phyloP scores from a whole-genome alignment of 805 yeast species.

The Candida schatavii region DNA sequence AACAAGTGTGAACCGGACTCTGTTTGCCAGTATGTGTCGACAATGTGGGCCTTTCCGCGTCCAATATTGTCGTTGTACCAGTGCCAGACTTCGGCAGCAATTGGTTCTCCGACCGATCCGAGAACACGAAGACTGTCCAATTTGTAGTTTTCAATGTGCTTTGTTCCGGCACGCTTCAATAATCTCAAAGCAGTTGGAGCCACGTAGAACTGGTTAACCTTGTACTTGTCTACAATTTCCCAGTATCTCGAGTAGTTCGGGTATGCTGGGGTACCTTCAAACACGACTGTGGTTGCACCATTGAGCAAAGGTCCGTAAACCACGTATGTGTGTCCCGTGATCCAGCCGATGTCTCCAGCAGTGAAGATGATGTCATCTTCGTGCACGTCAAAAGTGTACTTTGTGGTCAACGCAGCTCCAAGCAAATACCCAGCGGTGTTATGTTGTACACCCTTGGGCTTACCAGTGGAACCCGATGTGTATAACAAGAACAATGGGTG shows the following conservation, averaged over 20 bases:
- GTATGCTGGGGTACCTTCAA: conserved; percentile 97
- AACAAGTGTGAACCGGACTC: conserved; percentile 96
- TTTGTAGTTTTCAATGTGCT: conserved; percentile 75
- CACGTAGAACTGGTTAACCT: conserved; percentile 93
- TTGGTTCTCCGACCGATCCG: conserved; percentile 99
- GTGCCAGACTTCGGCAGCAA: conserved; percentile 97
- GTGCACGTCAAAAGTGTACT: conserved; percentile 91
- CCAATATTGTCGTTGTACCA: conserved; percentile 96
- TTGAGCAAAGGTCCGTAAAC: conserved; percentile 85
- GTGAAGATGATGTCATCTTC: conserved; percentile 86
- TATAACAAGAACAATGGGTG: conserved; percentile 94
- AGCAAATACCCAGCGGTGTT: conserved; percentile 91
- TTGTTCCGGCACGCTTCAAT: conserved; percentile 84
- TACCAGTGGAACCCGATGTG: conserved; percentile 97
- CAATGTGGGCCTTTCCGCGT: conserved; percentile 80
- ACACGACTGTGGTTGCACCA: conserved; percentile 90
- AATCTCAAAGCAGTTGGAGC: conserved; percentile 98
- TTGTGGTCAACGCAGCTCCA: conserved; percentile 89
- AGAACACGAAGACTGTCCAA: conserved; percentile 83
- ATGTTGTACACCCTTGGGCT: conserved; percentile 98
- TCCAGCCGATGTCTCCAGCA: conserved; percentile 99
- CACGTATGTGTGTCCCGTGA: conserved; percentile 96
- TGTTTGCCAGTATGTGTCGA: conserved; percentile 99
- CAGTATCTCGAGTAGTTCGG: conserved; percentile 95
- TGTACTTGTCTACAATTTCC: conserved; percentile 90